Base-by-base conservation (phyloP, 2,329 filamentous ascomycete species). In the Hypoxylon sp. region DNA sequence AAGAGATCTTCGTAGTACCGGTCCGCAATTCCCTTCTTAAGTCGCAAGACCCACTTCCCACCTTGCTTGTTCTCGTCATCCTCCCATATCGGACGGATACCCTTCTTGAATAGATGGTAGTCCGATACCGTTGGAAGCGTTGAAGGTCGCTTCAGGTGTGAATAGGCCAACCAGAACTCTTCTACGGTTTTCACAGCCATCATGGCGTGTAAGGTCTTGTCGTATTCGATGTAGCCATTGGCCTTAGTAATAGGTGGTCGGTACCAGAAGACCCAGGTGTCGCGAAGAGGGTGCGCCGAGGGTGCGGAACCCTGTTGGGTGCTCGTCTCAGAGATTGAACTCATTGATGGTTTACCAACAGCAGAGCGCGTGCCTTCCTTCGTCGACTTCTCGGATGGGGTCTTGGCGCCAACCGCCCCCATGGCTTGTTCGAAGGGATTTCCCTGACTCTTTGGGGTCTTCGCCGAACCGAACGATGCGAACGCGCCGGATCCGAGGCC, bases 61-160 rank as follows among this genome's bases (percentile, higher is more conserved):
- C 96, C 96, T 73, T 90, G 91, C 80, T 93, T 96, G 82, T 99
- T 99, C 79, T 97, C 93, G 50, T 97, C 94, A 74, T 99, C 96
- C 80, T 99, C 96, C 96, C 96, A 99, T 74, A 99, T 96, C 21
- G 96, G 96, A 67, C 96, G 90, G 68, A 99, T 94, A 60, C 94
- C 95, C 77, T 96, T 94, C 81, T 96, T 97, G 85, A 99, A 99
- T 66, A 99, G 91, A 79, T 99, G 96, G 78, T 98, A 99, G 81
- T 99, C 96, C 23, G 94, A 98, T 30, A 98, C 95, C 3, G 95
- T 90, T 5, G 95, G 95, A 63, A 99, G 85, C 34, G 87, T 84
- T 36, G 94, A 98, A 2, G 97, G 96, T 28, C 92, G 89, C 82
- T 97, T 97, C 51, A 99, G 86, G 80, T 98, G 94, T 60, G 88